Percentiles rank a stretch among this genome's conserved stretches.
phyloP scores from a whole-genome alignment of 257 asterid genomes.

The Handroanthus guayacan region DNA sequence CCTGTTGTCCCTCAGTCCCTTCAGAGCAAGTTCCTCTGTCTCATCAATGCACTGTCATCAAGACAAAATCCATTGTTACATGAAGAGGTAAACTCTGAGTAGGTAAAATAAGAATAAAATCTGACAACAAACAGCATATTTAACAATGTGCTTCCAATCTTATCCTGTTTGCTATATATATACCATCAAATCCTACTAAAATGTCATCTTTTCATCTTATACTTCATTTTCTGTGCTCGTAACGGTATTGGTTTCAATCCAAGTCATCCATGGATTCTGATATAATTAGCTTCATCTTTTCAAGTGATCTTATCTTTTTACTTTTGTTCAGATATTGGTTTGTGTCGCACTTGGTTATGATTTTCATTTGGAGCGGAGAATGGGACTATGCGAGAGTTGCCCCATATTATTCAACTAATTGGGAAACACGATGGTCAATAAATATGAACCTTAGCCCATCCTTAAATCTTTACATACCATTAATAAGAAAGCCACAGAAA shows the following conservation, averaged over 20 bases:
- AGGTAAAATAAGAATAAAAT: slow-evolving; percentile 21
- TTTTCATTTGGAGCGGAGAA: neutral
- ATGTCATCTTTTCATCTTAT: neutral
- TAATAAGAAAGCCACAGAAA: neutral
- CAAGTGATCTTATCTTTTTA: neutral
- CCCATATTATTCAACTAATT: neutral
- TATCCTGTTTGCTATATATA: slow-evolving; percentile 5
- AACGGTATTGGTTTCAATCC: neutral
- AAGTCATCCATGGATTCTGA: neutral
- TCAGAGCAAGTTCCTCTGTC: slow-evolving; percentile 95
- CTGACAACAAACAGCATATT: slow-evolving; percentile 16
- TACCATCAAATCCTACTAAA: slow-evolving; percentile 1
- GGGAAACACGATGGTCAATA: neutral
- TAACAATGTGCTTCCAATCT: slow-evolving; percentile 3
- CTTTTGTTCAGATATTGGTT: neutral
- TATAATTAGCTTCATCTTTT: slow-evolving; percentile 10
- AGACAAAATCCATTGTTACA: slow-evolving; percentile 25
- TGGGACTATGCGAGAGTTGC: neutral
- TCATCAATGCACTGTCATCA: slow-evolving; percentile 83
- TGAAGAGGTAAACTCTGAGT: slow-evolving; percentile 14
- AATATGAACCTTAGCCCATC: neutral
- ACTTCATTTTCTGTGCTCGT: neutral
- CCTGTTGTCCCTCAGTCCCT: slow-evolving; percentile 82
- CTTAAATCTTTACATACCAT: neutral
- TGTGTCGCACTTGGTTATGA: slow-evolving; percentile 1